Evolutionary conservation across 2,329 filamentous ascomycete genomes (phyloP), one percentile per base, ranked within the genome.

Genomic region (Emergomyces orientalis): DNA sequence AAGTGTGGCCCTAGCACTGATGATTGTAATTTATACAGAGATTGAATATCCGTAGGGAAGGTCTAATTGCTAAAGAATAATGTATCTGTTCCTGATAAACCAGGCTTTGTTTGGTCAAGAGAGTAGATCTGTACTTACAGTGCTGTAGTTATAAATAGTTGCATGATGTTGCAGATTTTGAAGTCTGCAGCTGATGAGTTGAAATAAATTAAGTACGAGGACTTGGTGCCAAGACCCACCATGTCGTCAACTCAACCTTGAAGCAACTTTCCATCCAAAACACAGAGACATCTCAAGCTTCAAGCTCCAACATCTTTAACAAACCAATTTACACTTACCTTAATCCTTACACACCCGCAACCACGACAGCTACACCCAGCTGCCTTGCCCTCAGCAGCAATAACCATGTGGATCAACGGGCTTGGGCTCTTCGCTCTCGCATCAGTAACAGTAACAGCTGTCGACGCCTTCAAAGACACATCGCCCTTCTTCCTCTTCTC

Each of bases 401-500:
- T 37, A 37, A 78, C 69, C 60, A 80, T 82, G 76, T 73, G 76
- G 72, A 65, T 76, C 55, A 70, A 69, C 65, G 73, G 72, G 64
- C 68, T 81, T 57, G 74, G 77, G 69, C 76, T 79, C 64, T 71
- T 83, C 62, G 78, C 80, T 70, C 74, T 83, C 63, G 75, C 84
- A 70, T 62, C 60, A 19, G 39, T 58, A 27, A 80, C 84, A 68
- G 17, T 60, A 22, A 80, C 83, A 64, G 80, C 81, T 30, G 86
- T 82, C 54, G 79, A 85, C 65, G 92, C 90, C 32, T 94, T 96
- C 75, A 86, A 85, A 66, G 88, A 96, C 76, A 91, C 92, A 1
- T 92, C 90, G 62, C 93, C 94, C 22, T 94, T 96, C 76, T 84
- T 96, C 73, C 79, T 97, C 68, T 88, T 95, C 75, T 97, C 93